These are phyloP conservation scores for Neoboletus brunneissimus DNA, from an alignment of 768 basidiomycete genomes.

Conservation along the genomic window DNA sequence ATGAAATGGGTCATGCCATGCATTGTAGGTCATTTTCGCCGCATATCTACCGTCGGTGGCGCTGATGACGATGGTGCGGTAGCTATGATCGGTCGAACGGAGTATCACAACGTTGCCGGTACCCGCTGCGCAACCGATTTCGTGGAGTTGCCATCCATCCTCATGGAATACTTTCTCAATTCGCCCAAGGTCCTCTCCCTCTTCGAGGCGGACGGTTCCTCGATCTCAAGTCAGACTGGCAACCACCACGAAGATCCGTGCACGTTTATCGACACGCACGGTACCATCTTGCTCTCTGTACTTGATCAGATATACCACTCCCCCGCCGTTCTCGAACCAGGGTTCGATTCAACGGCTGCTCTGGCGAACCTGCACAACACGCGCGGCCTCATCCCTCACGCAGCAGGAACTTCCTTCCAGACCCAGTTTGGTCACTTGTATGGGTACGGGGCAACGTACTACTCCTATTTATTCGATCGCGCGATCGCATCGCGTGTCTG, in stretches of 20 bases:
- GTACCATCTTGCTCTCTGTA: constrained; percentile 84
- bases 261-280: constrained; percentile 82
- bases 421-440: constrained; percentile 95
- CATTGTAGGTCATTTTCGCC: constrained; percentile 72
- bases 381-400: constrained; percentile 80
- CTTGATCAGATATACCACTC: constrained; percentile 93
- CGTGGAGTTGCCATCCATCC: constrained; percentile 94
- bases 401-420: constrained; percentile 86
- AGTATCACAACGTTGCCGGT: constrained; percentile 96
- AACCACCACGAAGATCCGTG: constrained; percentile 76
- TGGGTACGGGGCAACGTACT: constrained; percentile 97
- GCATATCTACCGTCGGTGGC: background rate
- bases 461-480: constrained; percentile 94
- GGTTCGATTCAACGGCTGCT: constrained; percentile 73
- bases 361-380: constrained; percentile 60
- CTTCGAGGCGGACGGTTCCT: constrained; percentile 56
- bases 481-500: constrained; percentile 95
- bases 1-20: constrained; percentile 99
- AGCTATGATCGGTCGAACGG: constrained; percentile 98
- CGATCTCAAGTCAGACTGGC: constrained; percentile 45
- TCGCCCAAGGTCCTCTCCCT: constrained; percentile 81
- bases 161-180: constrained; percentile 97
- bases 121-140: constrained; percentile 98
- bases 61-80: constrained; percentile 5
- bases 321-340: constrained; percentile 44